Evolutionary conservation across 306 rosid species (phyloP), one percentile per base, ranked within the genome.

Genomic region (Sicyos baderoa): DNA sequence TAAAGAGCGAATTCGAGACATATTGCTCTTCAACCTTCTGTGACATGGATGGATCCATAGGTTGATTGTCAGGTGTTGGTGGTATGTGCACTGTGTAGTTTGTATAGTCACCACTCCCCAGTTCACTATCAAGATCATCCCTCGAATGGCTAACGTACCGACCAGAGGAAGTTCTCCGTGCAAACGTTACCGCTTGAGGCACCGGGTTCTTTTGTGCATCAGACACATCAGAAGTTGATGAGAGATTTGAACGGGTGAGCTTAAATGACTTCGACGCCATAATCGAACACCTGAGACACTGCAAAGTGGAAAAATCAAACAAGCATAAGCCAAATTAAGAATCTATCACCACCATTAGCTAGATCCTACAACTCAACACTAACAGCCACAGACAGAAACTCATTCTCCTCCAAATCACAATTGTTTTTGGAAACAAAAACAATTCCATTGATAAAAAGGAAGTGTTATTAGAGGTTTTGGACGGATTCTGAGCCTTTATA

Each of bases 1-100:
- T 92, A 79, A 92, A 92, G 27, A 92, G 88, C 0, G 98, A 92
- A 58, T 75, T 93, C 0, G 98, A 92, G 55, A 87, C 98, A 32
- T 92, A 87, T 71, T 89, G 96, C 82, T 92, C 96, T 81, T 92
- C 98, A 27, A 92, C 95, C 76, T 86, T 87, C 81, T 89, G 93
- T 0, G 98, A 82, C 75, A 87, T 80, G 14, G 90, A 77, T 14
- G 81, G 81, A 81, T 91, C 90, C 96, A 72, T 72, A 14, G 96
- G 98, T 29, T 92, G 98, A 85, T 92, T 89, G 71, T 92, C 95
- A 0, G 98, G 98, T 18, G 98, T 92, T 45, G 87, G 93, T 1
- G 98, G 98, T 61, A 89, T 75, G 54, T 92, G 96, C 74, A 92
- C 98, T 1, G 93, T 92, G 23, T 92, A 92, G 78, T 86, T 86